Base-by-base conservation (phyloP, 139 green algal genomes). In the Picochlorum sp. region DNA sequence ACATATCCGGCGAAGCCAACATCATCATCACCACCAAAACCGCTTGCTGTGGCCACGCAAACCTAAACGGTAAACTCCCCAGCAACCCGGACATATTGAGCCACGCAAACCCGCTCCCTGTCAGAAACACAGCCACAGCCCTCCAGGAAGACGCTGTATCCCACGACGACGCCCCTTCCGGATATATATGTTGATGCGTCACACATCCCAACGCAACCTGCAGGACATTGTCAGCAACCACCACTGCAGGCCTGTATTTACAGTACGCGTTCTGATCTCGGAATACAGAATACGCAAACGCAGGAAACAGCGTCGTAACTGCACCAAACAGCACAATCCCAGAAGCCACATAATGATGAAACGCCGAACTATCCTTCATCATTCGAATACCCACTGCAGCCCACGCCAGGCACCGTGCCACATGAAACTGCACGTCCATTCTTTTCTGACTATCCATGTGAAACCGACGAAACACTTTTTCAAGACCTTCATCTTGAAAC, bases 381-480 rank as follows among this genome's bases (percentile, higher is more conserved):
- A 61, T 61, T 9, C 54, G 54, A 30, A 52, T 30, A 33, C 54
- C 54, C 9, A 61, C 54, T 22, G 30, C 54, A 20, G 22, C 30
- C 54, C 54, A 61, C 10, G 54, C 54, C n/a, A 52, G 5, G 4
- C 14, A 25, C 14, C 54, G 12, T 50, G 54, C 54, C 3, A 41
- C 25, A 31, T 61, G 54, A 50, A 61, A 61, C 25, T 61, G 54
- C 9, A 61, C 39, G 35, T 61, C 54, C 24, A 61, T 13, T 30
- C 14, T 20, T 12, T 25, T 49, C 54, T 61, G 54, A 25, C 12
- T 22, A 13, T 52, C 54, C 30, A 36, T 61, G 20, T 61, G 35
- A 18, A 25, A 12, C 20, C 16, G 24, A n/a, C 35, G 26, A 50
- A 41, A 61, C 14, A 9, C 18, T 13, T 61, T 35, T 61, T 61